A percentile compares a stretch with the other conserved stretches of the same genome.
These are phyloP conservation scores for Dictyophora rubrovolvata DNA, from an alignment of 768 basidiomycete genomes.

Conservation along the genomic window DNA sequence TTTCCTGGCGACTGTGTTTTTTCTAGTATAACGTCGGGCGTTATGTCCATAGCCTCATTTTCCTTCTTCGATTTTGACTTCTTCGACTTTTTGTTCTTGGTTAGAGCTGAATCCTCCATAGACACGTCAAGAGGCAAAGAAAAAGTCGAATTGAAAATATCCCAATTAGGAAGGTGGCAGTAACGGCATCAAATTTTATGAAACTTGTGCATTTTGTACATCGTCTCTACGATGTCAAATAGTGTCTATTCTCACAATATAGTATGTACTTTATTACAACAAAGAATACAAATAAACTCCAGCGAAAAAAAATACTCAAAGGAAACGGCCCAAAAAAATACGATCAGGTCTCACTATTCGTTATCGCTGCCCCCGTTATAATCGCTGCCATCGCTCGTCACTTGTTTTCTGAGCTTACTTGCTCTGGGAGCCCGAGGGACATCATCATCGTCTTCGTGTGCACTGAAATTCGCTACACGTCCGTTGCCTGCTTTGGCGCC, in stretches of 20 bases:
- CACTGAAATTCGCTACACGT: neutral
- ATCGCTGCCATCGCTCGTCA: conserved; percentile 6
- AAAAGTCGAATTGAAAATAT: neutral
- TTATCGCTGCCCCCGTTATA: conserved; percentile 8
- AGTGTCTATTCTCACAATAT: neutral
- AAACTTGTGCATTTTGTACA: no score
- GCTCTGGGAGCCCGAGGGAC: conserved; percentile 4
- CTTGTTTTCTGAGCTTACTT: conserved; percentile 2
- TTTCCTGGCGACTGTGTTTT: conserved; percentile 13
- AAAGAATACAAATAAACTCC: neutral
- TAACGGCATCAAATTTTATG: neutral
- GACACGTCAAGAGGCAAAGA: neutral
- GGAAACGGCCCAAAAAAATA: neutral
- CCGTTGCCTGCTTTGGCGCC: conserved; percentile 41
- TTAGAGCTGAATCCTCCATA: neutral
- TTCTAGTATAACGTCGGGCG: conserved; percentile 10
- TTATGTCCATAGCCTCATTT: conserved; percentile 23
- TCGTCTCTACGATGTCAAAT: no score
- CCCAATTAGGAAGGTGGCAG: neutral
- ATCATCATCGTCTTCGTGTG: conserved; percentile 3
- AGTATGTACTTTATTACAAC: neutral
- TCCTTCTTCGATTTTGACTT: conserved; percentile 26
- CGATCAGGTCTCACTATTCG: neutral
- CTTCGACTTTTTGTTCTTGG: conserved; percentile 25
- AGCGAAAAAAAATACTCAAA: neutral